Conservation (phyloP, 805 yeast genomes). For the Debaryomyces prosopidis region DNA sequence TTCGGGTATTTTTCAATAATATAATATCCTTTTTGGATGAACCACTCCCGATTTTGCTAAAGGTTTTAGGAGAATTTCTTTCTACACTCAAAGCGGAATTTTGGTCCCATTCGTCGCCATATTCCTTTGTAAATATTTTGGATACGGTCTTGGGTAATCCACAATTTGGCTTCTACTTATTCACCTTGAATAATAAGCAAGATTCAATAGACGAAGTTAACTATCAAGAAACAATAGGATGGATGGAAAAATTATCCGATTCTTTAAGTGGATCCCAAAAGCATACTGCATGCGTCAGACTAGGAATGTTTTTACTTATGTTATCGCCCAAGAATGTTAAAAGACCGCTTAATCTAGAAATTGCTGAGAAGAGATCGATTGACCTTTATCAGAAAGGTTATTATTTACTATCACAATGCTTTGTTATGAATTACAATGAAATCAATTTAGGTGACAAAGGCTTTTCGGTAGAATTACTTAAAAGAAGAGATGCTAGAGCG, state of each 20-base stretch:
- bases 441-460: conserved; percentile 18
- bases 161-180: conserved; percentile 39
- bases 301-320: conserved; percentile 41
- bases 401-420: conserved; percentile 15
- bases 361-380: background rate
- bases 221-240: conserved; percentile 46
- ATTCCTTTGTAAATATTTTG: conserved; percentile 53
- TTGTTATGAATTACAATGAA: conserved; percentile 14
- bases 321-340: background rate
- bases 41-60: conserved; percentile 57
- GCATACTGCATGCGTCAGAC: conserved; percentile 52
- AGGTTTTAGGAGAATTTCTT: conserved; percentile 49
- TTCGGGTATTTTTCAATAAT: conserved; percentile 49
- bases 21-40: conserved; percentile 48
- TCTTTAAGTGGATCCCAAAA: conserved; percentile 50
- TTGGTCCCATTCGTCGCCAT: conserved; percentile 59
- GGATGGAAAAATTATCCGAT: conserved; percentile 51
- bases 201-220: conserved; percentile 16
- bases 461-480: conserved; percentile 37
- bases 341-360: background rate
- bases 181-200: conserved; percentile 11
- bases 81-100: conserved; percentile 42
- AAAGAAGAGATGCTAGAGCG: conserved; percentile 48
- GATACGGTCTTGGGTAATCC: conserved; percentile 63
- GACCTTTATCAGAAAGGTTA: background rate